These are phyloP conservation scores for Epichloe gansuensis DNA, from an alignment of 2,329 filamentous ascomycete genomes.

Conservation along the genomic window DNA sequence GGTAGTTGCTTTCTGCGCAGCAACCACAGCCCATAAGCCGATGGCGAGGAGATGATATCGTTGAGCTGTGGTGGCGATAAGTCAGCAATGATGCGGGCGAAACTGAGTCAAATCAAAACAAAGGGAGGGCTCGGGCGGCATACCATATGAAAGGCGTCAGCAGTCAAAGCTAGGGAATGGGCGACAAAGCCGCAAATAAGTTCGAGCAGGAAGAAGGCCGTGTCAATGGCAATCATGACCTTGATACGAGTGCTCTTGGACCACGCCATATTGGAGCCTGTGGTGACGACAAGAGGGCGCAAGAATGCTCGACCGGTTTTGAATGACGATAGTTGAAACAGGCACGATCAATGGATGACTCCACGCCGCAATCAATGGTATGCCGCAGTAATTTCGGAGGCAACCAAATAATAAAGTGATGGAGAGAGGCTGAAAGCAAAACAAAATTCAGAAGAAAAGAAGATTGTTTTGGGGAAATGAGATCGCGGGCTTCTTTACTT, in stretches of 20 bases:
- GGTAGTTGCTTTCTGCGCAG: constrained; percentile 72
- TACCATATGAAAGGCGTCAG: constrained; percentile 98
- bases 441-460: too few relatives aligned
- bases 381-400: not conserved
- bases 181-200: constrained; percentile 75
- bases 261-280: constrained; percentile 54
- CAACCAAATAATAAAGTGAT: too few relatives aligned
- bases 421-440: too few relatives aligned
- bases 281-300: not conserved
- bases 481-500: not conserved
- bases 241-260: constrained; percentile 88
- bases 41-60: constrained; percentile 93
- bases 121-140: constrained; percentile 2
- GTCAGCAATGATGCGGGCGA: not conserved
- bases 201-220: constrained; percentile 82
- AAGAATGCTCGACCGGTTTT: not conserved
- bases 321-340: not conserved
- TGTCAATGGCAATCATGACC: constrained; percentile 85
- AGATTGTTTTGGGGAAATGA: too few relatives aligned
- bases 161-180: constrained; percentile 83
- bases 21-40: constrained; percentile 88
- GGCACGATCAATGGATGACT: not conserved
- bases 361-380: not conserved
- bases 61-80: constrained; percentile 54
- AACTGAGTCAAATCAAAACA: not conserved